Evolutionary conservation across 1,139 yeast species (phyloP), one percentile per base, ranked within the genome.

Genomic region (Ashbya aceris): DNA sequence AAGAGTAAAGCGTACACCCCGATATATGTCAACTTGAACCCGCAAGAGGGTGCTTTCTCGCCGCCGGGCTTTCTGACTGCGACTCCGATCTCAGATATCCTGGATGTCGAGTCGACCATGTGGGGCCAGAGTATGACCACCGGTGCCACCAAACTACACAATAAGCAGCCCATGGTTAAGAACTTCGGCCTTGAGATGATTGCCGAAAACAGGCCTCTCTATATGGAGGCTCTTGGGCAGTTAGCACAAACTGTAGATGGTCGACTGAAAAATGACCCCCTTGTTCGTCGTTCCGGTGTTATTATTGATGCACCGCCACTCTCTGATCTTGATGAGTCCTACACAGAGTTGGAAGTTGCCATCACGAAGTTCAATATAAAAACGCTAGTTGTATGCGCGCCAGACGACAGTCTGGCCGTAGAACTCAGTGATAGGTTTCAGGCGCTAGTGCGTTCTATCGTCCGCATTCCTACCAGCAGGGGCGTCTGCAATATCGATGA

Each of bases 21-120:
- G 1, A 58, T 87, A 44, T 66, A 82, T 32, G 85, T 89, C n/a
- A 89, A 89, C 55, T 64, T 89, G 43, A 84, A 89, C 57, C 95
- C 97, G 1, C 66, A 74, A 33, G 86, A 82, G 50, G 85, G 94
- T 2, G 83, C 76, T 2, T 83, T 83, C 58, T 71, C 85, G 0
- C 70, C 83, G 7, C 96, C 98, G 0, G 96, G 98, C 0, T 77
- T 91, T 5, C 52, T 93, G 2, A 73, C 93, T 0, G 96, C 95
- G 0, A 80, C 94, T 0, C 85, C 94, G 0, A 72, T 89, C 4
- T 79, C 89, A 36, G 95, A 85, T 54, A 67, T 79, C 36, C 68
- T 87, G 36, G 96, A 91, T 56, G 75, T 85, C 27, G 94, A 86
- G 54, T 72, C 81, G 38, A 50, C 57, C 1, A 85, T 86, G 1